Evolutionary conservation across 129 eudicot species (phyloP), one percentile per base, ranked within the genome.

Genomic region (Smallanthus sonchifolius): DNA sequence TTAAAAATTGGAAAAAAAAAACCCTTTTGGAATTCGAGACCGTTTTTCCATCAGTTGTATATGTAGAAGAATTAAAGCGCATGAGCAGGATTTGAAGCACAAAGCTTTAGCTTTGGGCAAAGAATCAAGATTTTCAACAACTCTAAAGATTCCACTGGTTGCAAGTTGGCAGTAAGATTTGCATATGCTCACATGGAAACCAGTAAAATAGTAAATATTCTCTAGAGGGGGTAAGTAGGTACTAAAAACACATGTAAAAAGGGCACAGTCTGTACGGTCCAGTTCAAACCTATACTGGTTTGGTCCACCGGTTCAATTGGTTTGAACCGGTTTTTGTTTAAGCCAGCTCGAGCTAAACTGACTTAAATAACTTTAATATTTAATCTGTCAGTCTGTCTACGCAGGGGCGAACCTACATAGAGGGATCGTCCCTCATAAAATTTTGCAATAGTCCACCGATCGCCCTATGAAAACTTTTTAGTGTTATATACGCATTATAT

Each of bases 101-200:
- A 65, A 63, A 65, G 37, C 78, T 72, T 79, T 42, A 72, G 49
- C 15, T 14, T 42, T 67, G 71, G 77, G 73, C 44, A 74, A 71
- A 54, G 77, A 72, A 83, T 77, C 65, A 77, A 80, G 78, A 77
- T 73, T 77, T 37, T 61, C 63, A 65, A 72, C 40, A 63, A 51
- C 61, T 32, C 10, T 49, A 59, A 37, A 30, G 68, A 79, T 70
- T 66, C 78, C 67, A 70, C 36, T 32, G 80, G 14, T 49, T 45
- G 72, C 82, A 73, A 76, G 20, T 69, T 75, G 75, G 57, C 44
- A 70, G 78, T 49, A 51, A 74, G 64, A 65, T 68, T 69, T 17
- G 78, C 72, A 69, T 48, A 39, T 65, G 52, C 74, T 56, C 80
- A 74, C 77, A 37, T 83, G 86, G 70, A 77, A 75, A 43, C 13